Evolutionary conservation across 2,329 filamentous ascomycete genomes (phyloP), one percentile per base, ranked within the genome.

Genomic region (Aspergillus cejpii): DNA sequence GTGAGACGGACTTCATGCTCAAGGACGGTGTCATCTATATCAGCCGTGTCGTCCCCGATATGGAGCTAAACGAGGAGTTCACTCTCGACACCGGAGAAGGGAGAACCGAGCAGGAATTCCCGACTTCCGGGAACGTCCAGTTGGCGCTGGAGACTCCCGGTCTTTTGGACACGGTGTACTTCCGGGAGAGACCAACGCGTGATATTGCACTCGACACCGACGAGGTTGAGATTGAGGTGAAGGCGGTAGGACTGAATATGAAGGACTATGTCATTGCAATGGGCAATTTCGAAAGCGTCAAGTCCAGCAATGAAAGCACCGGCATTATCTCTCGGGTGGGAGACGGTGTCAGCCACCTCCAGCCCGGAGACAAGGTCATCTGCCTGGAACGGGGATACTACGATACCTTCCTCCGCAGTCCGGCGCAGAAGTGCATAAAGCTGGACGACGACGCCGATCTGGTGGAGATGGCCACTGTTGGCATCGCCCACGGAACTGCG

Each of bases 291-390:
- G 17, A 34, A 28, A 64, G 69, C 27, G 60, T 68, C 47, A 19
- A 14, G 10, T 61, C 70, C 29, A 68, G 68, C n/a, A 67, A 60
- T 41, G 69, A 73, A 42, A 68, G 63, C 2, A 59, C 68, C 1
- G 71, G 71, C 3, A 51, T 66, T 10, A 61, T 73, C 7, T 52
- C 56, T 1, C 48, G 57, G 12, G 63, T 64, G 11, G 67, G 63
- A 0, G 51, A 57, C 1, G 52, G 60, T 6, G 55, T 59, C 8
- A 49, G 52, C 17, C 38, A 58, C 41, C 70, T 71, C 59, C 59
- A 65, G 27, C 28, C 56, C 5, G 71, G 71, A 4, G 71, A 74
- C 44, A 63, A 67, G 37, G 60, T 74, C 31, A 26, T 46, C n/a
- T 31, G 29, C 24, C n/a, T 33, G 5, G 17, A 10, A 3, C 8